Percentiles rank a stretch among this genome's conserved stretches.
Conservation (phyloP, 331 rosid genomes). For the Spiraea crenata region DNA sequence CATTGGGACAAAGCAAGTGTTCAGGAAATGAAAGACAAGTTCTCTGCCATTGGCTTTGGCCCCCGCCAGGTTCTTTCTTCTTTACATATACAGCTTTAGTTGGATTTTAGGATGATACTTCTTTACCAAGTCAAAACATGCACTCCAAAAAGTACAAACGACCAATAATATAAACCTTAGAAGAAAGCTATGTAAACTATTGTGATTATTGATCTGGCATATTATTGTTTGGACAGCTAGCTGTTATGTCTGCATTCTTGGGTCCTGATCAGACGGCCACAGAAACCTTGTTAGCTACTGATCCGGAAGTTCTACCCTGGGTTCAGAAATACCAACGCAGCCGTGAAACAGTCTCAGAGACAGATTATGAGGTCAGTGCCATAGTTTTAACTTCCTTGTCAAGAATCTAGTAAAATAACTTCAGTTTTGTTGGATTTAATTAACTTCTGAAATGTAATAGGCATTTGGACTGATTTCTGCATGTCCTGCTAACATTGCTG, state of each 20-base stretch:
- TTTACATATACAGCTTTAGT: constrained; percentile 7
- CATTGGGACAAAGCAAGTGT: constrained; percentile 80
- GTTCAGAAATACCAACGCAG: constrained; percentile 87
- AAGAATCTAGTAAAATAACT: background rate
- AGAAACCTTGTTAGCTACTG: constrained; percentile 70
- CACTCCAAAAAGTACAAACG: background rate
- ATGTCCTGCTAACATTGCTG: background rate
- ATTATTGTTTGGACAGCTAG: constrained; percentile 53
- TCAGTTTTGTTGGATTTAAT: background rate
- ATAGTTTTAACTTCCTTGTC: background rate
- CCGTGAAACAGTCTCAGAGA: constrained; percentile 87
- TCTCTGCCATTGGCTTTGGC: constrained; percentile 78
- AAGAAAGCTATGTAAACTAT: too few relatives aligned
- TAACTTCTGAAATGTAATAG: background rate
- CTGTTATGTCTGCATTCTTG: constrained; percentile 86
- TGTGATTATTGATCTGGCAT: background rate
- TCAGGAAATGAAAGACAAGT: constrained; percentile 85
- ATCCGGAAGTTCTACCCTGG: constrained; percentile 86
- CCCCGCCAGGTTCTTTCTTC: constrained; percentile 78
- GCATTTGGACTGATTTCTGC: background rate
- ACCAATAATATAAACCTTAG: too few relatives aligned
- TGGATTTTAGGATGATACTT: background rate
- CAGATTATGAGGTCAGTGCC: constrained; percentile 74
- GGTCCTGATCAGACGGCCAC: constrained; percentile 88
- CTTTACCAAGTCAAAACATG: background rate